Percentiles rank a stretch among this genome's conserved stretches.
phyloP scores from a whole-genome alignment of 2,329 filamentous ascomycete genomes.

The Arthrobotrys sphaeroides region DNA sequence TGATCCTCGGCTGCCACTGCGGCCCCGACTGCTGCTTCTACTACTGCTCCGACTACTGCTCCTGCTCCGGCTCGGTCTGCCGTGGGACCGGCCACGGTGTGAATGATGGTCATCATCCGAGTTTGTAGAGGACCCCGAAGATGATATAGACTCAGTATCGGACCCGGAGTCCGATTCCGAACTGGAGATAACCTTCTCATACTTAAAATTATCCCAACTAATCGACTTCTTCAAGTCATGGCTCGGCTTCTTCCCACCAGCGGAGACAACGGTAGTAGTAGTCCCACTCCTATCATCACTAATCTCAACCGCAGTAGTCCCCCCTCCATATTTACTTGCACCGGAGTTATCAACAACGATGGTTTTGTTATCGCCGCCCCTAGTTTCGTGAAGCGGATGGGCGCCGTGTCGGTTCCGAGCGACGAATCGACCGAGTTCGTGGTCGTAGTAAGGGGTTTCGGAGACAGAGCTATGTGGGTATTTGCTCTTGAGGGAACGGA shows the following conservation, averaged over 20 bases:
- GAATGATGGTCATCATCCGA: constrained; percentile 3
- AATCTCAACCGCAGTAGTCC: constrained; percentile 28
- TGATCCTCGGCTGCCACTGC: background rate
- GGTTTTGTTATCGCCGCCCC: constrained; percentile 20
- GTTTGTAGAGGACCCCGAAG: background rate
- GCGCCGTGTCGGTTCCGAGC: constrained; percentile 1
- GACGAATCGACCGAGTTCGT: background rate
- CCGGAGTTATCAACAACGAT: constrained; percentile 35
- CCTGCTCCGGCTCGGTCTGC: constrained; percentile 15
- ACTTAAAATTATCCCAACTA: constrained; percentile 2
- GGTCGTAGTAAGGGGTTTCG: constrained; percentile 12
- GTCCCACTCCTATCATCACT: constrained; percentile 19
- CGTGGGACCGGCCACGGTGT: constrained; percentile 4
- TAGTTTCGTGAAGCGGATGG: background rate
- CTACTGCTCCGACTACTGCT: constrained; percentile 11
- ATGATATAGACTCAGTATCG: background rate
- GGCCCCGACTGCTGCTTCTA: constrained; percentile 8
- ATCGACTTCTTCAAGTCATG: background rate
- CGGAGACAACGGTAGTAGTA: constrained; percentile 26
- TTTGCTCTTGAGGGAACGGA: constrained; percentile 7
- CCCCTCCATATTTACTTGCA: background rate
- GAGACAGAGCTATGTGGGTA: constrained; percentile 1
- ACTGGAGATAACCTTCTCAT: background rate
- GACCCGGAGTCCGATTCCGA: background rate
- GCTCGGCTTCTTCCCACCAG: constrained; percentile 5